Percentiles rank a stretch among this genome's conserved stretches.
These are phyloP conservation scores for Fraxinus floribunda DNA, from an alignment of 305 asterid genomes.

Conservation along the genomic window DNA sequence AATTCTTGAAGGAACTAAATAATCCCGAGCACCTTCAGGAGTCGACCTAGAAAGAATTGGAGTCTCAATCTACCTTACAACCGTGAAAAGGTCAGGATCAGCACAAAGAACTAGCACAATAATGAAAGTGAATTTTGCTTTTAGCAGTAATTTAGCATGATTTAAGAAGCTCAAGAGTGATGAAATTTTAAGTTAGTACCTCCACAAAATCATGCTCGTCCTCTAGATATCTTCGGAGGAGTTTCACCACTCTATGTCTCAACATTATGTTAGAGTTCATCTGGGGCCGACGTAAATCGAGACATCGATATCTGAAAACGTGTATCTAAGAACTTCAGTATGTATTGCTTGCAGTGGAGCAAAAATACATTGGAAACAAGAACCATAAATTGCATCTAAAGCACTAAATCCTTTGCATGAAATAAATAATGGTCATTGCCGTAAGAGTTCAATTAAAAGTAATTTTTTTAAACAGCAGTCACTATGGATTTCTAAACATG, in stretches of 20 bases:
- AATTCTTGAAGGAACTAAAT: conserved; percentile 93
- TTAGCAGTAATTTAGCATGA: conserved; percentile 8
- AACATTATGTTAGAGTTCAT: conserved; percentile 74
- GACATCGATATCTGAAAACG: conserved; percentile 73
- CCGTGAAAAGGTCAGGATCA: conserved; percentile 73
- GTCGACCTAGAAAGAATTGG: conserved; percentile 97
- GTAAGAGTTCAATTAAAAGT: not conserved
- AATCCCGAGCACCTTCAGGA: conserved; percentile 99
- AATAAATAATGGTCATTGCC: not conserved
- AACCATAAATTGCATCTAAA: not conserved
- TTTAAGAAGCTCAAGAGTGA: conserved; percentile 5
- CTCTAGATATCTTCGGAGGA: conserved; percentile 84
- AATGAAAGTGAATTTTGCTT: conserved; percentile 1
- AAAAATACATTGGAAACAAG: conserved; percentile 12
- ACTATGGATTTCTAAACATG: conserved; percentile 10
- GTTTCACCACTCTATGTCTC: conserved; percentile 87
- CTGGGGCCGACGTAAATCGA: conserved; percentile 84
- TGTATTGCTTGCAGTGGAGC: conserved; percentile 18
- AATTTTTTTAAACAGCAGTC: not conserved
- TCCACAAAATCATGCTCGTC: conserved; percentile 84
- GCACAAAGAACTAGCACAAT: conserved; percentile 33
- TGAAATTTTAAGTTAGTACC: conserved; percentile 45
- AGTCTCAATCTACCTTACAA: conserved; percentile 98
- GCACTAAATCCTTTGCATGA: conserved; percentile 4
- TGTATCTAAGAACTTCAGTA: conserved; percentile 23